These are phyloP conservation scores for Neopestalotiopsis rosae DNA, from an alignment of 2,329 filamentous ascomycete species.

Conservation along the genomic window DNA sequence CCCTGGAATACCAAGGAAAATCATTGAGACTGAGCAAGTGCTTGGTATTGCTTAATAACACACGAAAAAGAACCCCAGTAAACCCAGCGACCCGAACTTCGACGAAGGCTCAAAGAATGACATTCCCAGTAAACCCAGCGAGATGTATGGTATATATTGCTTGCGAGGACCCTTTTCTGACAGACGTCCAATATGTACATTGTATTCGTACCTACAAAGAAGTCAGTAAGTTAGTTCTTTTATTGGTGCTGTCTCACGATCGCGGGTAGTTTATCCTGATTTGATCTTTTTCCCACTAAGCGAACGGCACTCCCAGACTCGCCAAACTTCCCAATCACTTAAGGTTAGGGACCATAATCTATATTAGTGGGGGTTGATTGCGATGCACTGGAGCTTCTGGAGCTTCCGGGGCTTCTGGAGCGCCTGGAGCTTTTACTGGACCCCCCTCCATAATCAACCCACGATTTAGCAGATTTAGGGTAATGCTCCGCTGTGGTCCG, in stretches of 20 bases:
- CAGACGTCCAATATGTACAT: too few species aligned
- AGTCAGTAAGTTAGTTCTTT: background rate
- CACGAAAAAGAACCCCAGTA: background rate
- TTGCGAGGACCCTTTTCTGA: background rate
- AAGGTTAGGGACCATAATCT: background rate
- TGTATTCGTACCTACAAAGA: too few species aligned
- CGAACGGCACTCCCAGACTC: background rate
- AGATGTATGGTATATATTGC: conserved; percentile 1
- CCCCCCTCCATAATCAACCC: background rate
- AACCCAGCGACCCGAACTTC: background rate
- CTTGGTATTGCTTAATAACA: background rate
- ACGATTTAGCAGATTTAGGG: background rate
- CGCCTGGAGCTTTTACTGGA: background rate
- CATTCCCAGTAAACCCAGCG: too few species aligned
- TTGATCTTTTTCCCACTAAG: background rate
- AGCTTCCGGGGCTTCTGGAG: background rate
- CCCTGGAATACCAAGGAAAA: background rate
- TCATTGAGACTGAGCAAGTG: background rate
- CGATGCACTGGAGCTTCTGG: background rate
- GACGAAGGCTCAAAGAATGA: background rate
- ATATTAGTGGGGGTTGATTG: background rate
- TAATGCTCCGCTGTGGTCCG: background rate
- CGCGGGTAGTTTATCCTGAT: too few species aligned
- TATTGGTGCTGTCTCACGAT: background rate
- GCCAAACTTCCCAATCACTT: background rate